These are phyloP conservation scores for Ophiostoma fasciatum DNA, from an alignment of 2,329 filamentous ascomycete genomes.

Conservation along the genomic window DNA sequence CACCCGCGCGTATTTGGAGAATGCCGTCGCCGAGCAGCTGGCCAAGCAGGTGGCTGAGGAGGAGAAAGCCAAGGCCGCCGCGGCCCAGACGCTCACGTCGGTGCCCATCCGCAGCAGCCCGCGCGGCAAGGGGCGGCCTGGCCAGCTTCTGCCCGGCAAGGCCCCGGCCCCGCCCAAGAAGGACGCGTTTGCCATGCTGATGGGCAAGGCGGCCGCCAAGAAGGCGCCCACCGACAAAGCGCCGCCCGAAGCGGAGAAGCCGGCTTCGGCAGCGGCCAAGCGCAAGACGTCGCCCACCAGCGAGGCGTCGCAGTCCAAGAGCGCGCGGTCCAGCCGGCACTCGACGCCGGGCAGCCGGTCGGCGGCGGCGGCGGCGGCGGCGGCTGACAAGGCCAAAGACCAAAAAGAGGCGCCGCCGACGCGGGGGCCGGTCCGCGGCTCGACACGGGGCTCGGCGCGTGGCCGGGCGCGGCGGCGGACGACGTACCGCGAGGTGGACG, in stretches of 20 bases:
- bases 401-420: too few species aligned
- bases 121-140: slow-evolving; percentile 18
- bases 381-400: too few species aligned
- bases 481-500: slow-evolving; percentile 40
- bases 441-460: slow-evolving; percentile 16
- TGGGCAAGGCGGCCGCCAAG: too few species aligned
- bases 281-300: slow-evolving; percentile 22
- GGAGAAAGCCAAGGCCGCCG: slow-evolving; percentile 1
- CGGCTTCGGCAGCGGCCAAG: slow-evolving; percentile 13
- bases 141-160: too few species aligned
- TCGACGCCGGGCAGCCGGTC: slow-evolving; percentile 51
- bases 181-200: slow-evolving; percentile 41
- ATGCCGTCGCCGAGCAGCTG: slow-evolving; percentile 56
- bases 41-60: slow-evolving; percentile 24
- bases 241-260: slow-evolving; percentile 12
- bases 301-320: slow-evolving; percentile 41
- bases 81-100: not conserved
- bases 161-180: slow-evolving; percentile 15
- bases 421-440: too few species aligned
- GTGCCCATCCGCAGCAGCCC: slow-evolving; percentile 22
- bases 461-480: slow-evolving; percentile 30
- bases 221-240: too few species aligned
- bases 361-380: too few species aligned
- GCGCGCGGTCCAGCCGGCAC: slow-evolving; percentile 55
- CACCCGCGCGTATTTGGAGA: slow-evolving; percentile 63